Evolutionary conservation across 306 rosid genomes (phyloP).

Genomic region (Herpetospermum pedunculosum): DNA sequence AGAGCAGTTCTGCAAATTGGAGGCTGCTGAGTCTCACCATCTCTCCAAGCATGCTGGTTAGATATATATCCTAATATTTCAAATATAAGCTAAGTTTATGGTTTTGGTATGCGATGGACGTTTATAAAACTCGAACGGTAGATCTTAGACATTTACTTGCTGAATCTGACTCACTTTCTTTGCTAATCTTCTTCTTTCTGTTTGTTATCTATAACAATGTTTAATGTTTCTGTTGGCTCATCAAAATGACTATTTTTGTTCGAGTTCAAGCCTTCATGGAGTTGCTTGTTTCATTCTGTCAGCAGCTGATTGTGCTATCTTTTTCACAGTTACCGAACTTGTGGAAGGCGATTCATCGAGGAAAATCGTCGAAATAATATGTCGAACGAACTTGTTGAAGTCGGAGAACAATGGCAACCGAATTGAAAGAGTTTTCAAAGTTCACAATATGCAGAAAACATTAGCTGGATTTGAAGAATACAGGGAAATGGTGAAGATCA

Average conservation of each 20-base stretch:
- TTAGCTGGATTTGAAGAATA: conserved; percentile 82
- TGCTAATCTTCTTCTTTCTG: background rate
- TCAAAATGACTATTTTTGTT: background rate
- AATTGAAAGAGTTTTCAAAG: conserved; percentile 81
- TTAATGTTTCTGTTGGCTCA: background rate
- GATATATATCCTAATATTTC: background rate
- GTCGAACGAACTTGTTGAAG: conserved; percentile 72
- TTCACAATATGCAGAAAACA: conserved; percentile 91
- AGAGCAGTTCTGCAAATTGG: conserved; percentile 72
- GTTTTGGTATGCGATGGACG: background rate
- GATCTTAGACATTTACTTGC: background rate
- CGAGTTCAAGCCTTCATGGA: background rate
- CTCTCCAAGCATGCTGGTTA: conserved; percentile 87
- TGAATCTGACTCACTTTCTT: background rate
- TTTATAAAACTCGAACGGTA: background rate
- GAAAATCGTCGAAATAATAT: conserved; percentile 81
- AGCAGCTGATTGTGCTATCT: background rate
- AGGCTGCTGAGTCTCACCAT: conserved; percentile 84
- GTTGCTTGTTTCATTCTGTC: background rate
- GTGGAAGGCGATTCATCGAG: conserved; percentile 92
- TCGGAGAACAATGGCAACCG: conserved; percentile 60
- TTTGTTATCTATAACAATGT: background rate
- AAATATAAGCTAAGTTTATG: background rate
- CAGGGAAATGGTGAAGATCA: conserved; percentile 72
- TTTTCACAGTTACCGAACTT: conserved; percentile 69